Evolutionary conservation across 1,139 yeast genomes (phyloP), one percentile per base, ranked within the genome.

Genomic region (Debaryomyces fabryi): DNA sequence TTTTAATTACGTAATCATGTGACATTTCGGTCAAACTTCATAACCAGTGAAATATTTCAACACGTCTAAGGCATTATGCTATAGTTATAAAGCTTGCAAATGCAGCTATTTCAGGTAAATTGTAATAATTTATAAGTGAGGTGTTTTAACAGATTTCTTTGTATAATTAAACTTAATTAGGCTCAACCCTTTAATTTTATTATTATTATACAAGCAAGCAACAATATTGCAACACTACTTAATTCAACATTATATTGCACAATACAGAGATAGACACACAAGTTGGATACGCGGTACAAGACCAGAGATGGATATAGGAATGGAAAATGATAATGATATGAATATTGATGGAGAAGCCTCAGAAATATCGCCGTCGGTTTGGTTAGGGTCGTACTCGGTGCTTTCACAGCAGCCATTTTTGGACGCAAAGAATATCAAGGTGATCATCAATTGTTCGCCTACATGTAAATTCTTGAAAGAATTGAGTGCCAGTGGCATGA

Each of bases 391-490:
- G 18, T 64, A 64, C 50, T 34, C 47, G 33, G 48, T 61, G 12
- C 52, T 68, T 27, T 49, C 55, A 7, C 49, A 51, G 41, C 49
- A 48, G 20, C 49, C 51, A 39, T 58, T 63, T 51, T 49, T 71
- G 23, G 51, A 53, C n/a, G 52, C 58, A 23, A 56, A 63, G 46
- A 67, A 70, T 47, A 65, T 72, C 47, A 74, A 74, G 56, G 69
- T 76, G 21, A 63, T 76, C 36, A 67, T 76, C 49, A 76, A 74
- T 57, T 75, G 79, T 51, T 68, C 72, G 2, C 61, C 70, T 23
- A 74, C 79, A 0, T 53, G 59, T 47, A 57, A 56, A 27, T 75
- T 75, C 50, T 56, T 71, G 44, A 50, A 55, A 21, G 53, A 57
- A n/a, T 52, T 71, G 30, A 59, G 64, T 18, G 36, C 55, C 6